phyloP scores from a whole-genome alignment of 1,284 basidiomycete species.

The Trichosporon ovoides region DNA sequence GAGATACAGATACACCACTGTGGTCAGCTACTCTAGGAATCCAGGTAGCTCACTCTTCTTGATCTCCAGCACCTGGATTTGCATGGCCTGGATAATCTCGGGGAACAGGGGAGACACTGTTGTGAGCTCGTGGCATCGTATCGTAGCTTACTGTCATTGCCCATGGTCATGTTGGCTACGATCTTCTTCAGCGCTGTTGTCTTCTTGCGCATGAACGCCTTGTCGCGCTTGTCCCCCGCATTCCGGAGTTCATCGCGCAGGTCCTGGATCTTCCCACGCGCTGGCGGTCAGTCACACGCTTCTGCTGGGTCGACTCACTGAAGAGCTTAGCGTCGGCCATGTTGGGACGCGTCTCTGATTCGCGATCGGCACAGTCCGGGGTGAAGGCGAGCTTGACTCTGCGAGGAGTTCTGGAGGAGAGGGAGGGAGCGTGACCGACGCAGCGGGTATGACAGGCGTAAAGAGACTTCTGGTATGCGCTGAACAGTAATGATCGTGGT shows the following conservation, averaged over 20 bases:
- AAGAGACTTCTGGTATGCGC: too few species aligned
- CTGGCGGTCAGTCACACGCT: conserved; percentile 23
- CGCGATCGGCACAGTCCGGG: background rate
- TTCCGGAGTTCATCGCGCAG: conserved; percentile 70
- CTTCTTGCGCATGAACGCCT: conserved; percentile 85
- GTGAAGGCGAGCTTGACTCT: background rate
- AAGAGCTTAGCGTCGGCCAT: conserved; percentile 51
- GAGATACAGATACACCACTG: conserved; percentile 95
- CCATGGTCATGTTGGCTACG: conserved; percentile 93
- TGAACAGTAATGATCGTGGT: too few species aligned
- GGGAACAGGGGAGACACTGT: conserved; percentile 94
- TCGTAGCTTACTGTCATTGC: conserved; percentile 83
- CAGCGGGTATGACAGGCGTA: too few species aligned
- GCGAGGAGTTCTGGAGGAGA: background rate
- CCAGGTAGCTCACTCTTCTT: conserved; percentile 85
- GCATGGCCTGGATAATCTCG: conserved; percentile 98
- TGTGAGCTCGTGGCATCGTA: conserved; percentile 10
- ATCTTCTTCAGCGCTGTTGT: conserved; percentile 83
- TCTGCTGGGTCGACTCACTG: conserved; percentile 28
- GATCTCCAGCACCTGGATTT: conserved; percentile 70
- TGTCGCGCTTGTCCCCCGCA: conserved; percentile 79
- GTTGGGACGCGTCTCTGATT: conserved; percentile 2
- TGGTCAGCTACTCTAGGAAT: background rate
- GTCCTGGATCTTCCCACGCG: conserved; percentile 87
- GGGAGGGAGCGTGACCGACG: too few species aligned